Conservation (phyloP, 1,284 basidiomycete species). For the Ustilago tritici region DNA sequence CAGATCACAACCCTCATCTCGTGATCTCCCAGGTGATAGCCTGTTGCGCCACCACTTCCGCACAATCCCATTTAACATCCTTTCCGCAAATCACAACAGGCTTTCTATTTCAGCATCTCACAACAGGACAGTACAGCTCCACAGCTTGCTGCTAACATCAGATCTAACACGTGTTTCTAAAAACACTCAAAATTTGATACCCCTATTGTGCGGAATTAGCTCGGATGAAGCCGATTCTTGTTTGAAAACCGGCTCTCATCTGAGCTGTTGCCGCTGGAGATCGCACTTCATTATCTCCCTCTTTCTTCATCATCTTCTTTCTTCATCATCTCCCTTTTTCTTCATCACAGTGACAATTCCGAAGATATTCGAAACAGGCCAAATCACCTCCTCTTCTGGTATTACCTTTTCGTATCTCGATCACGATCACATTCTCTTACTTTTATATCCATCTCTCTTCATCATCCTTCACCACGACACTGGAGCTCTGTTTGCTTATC, state of each 20-base stretch:
- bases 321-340: not conserved
- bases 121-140: not conserved
- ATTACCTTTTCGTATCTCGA: not conserved
- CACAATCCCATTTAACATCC: slow-evolving; percentile 24
- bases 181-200: too few species aligned
- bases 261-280: not conserved
- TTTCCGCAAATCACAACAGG: slow-evolving; percentile 4
- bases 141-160: not conserved
- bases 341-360: not conserved
- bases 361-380: not conserved
- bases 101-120: too few species aligned
- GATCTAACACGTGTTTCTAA: too few species aligned
- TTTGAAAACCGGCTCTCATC: slow-evolving; percentile 5
- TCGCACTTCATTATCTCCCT: not conserved
- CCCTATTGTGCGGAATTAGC: not conserved
- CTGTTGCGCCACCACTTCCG: slow-evolving; percentile 14
- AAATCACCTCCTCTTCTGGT: not conserved
- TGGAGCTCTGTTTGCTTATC: too few species aligned
- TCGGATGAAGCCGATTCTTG: slow-evolving; percentile 1
- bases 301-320: not conserved
- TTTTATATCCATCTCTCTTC: too few species aligned
- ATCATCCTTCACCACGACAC: too few species aligned
- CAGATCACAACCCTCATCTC: slow-evolving; percentile 13
- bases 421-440: not conserved
- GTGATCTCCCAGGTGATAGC: slow-evolving; percentile 8